Percentiles rank a stretch among this genome's conserved stretches.
These are phyloP conservation scores for Lathyrus oleraceus DNA, from an alignment of 306 rosid species.

Conservation along the genomic window DNA sequence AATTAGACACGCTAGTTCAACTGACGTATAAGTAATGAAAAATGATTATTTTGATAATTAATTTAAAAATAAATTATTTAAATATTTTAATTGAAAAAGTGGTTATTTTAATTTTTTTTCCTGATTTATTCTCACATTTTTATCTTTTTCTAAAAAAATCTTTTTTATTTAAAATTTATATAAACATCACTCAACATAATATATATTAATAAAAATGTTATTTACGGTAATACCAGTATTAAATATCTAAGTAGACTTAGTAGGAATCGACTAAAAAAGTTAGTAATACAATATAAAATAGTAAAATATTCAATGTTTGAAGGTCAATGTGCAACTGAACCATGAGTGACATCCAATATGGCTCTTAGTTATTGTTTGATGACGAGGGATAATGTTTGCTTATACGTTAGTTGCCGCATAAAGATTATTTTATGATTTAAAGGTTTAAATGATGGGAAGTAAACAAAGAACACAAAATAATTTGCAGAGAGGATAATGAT, in stretches of 20 bases:
- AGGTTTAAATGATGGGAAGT: not conserved
- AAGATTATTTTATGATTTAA: conserved; percentile 14
- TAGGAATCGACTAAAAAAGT: conserved; percentile 1
- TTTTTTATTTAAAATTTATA: too few species aligned
- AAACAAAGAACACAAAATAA: not conserved
- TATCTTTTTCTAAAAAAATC: too few species aligned
- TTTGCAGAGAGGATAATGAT: not conserved
- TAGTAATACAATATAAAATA: not conserved
- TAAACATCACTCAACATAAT: too few species aligned
- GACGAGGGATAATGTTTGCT: conserved; percentile 14
- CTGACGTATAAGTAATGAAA: too few species aligned
- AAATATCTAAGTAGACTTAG: not conserved
- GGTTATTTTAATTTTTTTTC: too few species aligned
- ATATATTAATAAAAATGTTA: too few species aligned
- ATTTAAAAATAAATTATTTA: too few species aligned
- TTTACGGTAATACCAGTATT: not conserved
- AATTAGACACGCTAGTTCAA: too few species aligned
- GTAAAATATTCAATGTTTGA: not conserved
- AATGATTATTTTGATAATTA: too few species aligned
- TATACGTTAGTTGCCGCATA: conserved; percentile 13
- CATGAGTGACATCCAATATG: conserved; percentile 7
- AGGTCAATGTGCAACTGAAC: conserved; percentile 26
- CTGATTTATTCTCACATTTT: too few species aligned
- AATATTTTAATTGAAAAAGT: too few species aligned
- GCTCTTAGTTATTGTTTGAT: conserved; percentile 21